These are phyloP conservation scores for Nepenthes alata DNA, from an alignment of 179 eudicot species.

Conservation along the genomic window DNA sequence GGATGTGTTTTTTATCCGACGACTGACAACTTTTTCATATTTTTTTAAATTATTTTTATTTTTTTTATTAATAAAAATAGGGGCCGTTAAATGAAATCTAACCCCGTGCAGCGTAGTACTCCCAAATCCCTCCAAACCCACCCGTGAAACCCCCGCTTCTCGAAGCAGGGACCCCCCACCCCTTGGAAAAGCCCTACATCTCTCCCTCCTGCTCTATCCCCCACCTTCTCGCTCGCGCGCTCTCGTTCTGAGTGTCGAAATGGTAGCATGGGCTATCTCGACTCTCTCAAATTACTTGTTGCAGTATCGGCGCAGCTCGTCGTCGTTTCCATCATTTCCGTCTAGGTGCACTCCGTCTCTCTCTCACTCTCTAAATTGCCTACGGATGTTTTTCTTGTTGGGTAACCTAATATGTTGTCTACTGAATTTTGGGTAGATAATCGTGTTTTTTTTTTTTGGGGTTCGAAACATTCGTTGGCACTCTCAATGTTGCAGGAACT, in stretches of 20 bases:
- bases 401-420: too few species aligned
- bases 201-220: neutral
- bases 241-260: slow-evolving; percentile 2
- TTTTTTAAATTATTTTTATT: too few species aligned
- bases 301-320: slow-evolving; percentile 10
- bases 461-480: neutral
- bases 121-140: too few species aligned
- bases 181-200: too few species aligned
- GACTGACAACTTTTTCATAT: too few species aligned
- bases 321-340: slow-evolving; percentile 3
- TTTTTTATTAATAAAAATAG: too few species aligned
- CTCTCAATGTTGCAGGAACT: slow-evolving; percentile 10
- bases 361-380: neutral
- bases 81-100: too few species aligned
- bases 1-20: too few species aligned
- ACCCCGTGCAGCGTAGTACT: too few species aligned
- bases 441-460: neutral
- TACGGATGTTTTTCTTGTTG: neutral
- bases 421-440: too few species aligned
- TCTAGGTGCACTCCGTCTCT: neutral
- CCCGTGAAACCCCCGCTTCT: too few species aligned
- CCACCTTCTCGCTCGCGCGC: neutral
- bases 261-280: slow-evolving; percentile 31
- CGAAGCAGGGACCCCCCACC: too few species aligned
- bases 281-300: slow-evolving; percentile 16